Conservation (phyloP, 768 basidiomycete species). For the Lentinula boryana region DNA sequence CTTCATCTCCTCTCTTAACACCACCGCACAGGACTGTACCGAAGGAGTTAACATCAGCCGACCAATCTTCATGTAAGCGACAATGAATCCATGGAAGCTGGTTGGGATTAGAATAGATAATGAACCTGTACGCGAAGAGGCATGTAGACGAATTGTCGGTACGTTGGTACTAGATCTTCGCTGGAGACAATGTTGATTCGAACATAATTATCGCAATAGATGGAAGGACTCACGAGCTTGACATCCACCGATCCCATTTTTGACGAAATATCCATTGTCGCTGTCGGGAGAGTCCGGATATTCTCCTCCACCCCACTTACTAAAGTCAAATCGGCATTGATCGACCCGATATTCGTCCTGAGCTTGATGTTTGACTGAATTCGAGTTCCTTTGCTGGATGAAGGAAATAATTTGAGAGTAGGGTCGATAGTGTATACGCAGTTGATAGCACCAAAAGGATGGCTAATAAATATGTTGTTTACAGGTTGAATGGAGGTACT, state of each 20-base stretch:
- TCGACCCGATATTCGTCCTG: not conserved
- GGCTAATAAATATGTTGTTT: not conserved
- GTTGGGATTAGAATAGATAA: not conserved
- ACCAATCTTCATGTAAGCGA: not conserved
- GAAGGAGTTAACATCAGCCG: not conserved
- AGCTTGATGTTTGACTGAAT: not conserved
- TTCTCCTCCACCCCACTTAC: not conserved
- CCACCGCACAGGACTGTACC: not conserved
- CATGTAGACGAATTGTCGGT: not conserved
- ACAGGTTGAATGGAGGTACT: not conserved
- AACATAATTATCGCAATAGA: too few relatives aligned
- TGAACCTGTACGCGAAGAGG: not conserved
- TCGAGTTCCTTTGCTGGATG: not conserved
- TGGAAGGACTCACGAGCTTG: not conserved
- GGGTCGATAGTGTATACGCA: constrained; percentile 1
- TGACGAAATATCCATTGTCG: not conserved
- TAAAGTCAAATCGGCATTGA: not conserved
- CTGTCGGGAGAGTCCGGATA: not conserved
- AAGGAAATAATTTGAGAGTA: not conserved
- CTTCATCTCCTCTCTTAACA: not conserved
- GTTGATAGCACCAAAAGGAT: not conserved
- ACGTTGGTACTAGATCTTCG: not conserved
- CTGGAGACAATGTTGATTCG: not conserved
- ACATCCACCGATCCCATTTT: not conserved
- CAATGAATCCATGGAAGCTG: not conserved